Evolutionary conservation across 1,284 basidiomycete species (phyloP), one percentile per base, ranked within the genome.

Genomic region (Leccinum huronense): DNA sequence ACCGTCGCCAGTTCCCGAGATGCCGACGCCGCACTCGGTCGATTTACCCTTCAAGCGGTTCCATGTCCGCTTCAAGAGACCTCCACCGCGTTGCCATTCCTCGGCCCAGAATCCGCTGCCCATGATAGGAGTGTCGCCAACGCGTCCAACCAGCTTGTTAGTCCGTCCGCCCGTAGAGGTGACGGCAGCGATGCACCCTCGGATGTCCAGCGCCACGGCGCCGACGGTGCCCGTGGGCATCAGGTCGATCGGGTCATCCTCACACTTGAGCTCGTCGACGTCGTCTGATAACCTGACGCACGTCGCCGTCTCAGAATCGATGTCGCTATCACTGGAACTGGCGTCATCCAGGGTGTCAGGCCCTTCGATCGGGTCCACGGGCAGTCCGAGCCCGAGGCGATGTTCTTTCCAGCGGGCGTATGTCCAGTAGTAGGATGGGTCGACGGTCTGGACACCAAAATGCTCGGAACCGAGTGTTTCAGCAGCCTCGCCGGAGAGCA

Each of bases 141-240:
- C 81, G 9, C 91, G 82, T 3, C 92, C 92, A 6, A 87, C 88
- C 16, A 91, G 80, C 74, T 94, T 94, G 77, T 94, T 94, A 34
- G 91, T 94, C 58, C 80, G 80, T 1, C 92, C 93, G 31, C 92
- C 93, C 0, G 91, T 94, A 1, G 90, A 92, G 1, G 92, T 94
- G 10, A 89, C 80, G 5, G 82, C 77, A 1, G 87, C 85, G 59
- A 94, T 87, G 70, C 89, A 90, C 0, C 92, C 91, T 30, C 84
- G 78, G 3, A 81, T 72, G 72, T 94, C 92, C 34, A 94, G 78
- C 2, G 90, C 92, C 14, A 94, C 90, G 1, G 92, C 93, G 27
- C 92, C 92, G 3, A 94, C 90, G 0, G 91, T 94, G 2, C 91
- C 93, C 53, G 79, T 88, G 1, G 92, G 90, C 63, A 86, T 78